Percentiles rank a stretch among this genome's conserved stretches.
These are phyloP conservation scores for Suhomyces bokatorum DNA, from an alignment of 1,139 yeast species.

Conservation along the genomic window DNA sequence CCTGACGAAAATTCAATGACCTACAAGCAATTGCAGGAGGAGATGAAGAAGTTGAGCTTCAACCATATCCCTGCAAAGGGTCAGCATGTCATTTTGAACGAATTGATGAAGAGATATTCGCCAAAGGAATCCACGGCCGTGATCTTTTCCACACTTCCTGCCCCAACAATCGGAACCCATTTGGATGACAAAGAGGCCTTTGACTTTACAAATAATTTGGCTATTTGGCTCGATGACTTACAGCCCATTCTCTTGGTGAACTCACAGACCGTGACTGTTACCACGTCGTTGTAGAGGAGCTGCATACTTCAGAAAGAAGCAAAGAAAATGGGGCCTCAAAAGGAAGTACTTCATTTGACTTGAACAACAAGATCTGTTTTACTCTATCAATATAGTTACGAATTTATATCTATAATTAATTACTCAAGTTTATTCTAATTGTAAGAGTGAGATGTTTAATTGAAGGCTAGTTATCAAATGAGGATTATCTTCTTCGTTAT, in stretches of 20 bases:
- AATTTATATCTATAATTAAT: too few relatives aligned
- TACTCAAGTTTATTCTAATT: too few relatives aligned
- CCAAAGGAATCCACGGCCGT: conserved; percentile 64
- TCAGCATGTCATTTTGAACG: conserved; percentile 85
- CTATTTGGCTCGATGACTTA: conserved; percentile 75
- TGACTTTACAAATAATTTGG: conserved; percentile 74
- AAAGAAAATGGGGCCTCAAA: too few relatives aligned
- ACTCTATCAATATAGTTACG: too few relatives aligned
- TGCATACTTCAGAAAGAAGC: not conserved
- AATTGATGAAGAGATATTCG: conserved; percentile 65
- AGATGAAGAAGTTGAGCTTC: conserved; percentile 53
- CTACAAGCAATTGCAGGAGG: conserved; percentile 40
- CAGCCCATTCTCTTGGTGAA: conserved; percentile 83
- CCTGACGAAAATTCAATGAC: conserved; percentile 23
- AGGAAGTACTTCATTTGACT: too few relatives aligned
- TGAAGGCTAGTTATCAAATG: too few relatives aligned
- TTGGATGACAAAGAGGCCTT: conserved; percentile 63
- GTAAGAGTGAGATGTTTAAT: too few relatives aligned
- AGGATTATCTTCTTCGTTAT: too few relatives aligned
- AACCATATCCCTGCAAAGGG: conserved; percentile 88
- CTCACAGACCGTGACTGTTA: conserved; percentile 92
- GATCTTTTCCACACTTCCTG: conserved; percentile 85
- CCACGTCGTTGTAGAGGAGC: conserved; percentile 65
- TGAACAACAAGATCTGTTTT: too few relatives aligned
- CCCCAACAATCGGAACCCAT: conserved; percentile 83